Conservation (phyloP, 768 basidiomycete species). For the Tylopilus plumbeoviolaceoides region DNA sequence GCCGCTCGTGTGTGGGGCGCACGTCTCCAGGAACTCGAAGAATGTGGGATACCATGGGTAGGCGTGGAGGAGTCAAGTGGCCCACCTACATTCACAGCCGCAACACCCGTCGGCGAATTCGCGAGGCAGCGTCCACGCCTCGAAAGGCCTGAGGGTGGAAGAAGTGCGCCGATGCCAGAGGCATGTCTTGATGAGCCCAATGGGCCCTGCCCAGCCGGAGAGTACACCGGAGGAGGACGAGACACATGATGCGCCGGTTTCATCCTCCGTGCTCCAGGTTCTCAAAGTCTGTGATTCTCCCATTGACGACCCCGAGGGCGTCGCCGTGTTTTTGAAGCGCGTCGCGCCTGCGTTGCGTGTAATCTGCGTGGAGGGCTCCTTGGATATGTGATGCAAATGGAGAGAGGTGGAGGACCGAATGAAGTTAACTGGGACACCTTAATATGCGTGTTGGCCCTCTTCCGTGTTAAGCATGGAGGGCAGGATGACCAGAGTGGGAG, state of each 20-base stretch:
- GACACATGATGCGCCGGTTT: not conserved
- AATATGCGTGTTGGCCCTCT: not conserved
- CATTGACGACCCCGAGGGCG: constrained; percentile 22
- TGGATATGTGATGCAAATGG: constrained; percentile 30
- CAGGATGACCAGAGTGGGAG: too few species aligned
- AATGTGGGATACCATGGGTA: constrained; percentile 29
- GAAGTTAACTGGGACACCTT: constrained; percentile 5
- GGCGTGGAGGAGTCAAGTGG: constrained; percentile 12
- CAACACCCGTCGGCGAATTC: constrained; percentile 25
- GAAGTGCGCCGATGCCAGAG: not conserved
- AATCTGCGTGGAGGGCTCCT: constrained; percentile 23
- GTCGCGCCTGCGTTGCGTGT: constrained; percentile 23
- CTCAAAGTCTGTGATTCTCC: constrained; percentile 1
- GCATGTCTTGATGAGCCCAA: not conserved
- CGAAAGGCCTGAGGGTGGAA: constrained; percentile 23
- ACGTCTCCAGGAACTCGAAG: constrained; percentile 23
- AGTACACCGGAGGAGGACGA: not conserved
- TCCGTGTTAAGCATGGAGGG: too few species aligned
- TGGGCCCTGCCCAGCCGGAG: not conserved
- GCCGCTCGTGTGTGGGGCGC: constrained; percentile 27
- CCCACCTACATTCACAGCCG: constrained; percentile 7
- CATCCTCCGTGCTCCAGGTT: constrained; percentile 18
- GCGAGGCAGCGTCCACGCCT: constrained; percentile 17
- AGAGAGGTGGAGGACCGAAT: constrained; percentile 24
- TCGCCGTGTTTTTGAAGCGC: constrained; percentile 23